Conservation (phyloP, 331 rosid genomes). For the Malus hybrid region DNA sequence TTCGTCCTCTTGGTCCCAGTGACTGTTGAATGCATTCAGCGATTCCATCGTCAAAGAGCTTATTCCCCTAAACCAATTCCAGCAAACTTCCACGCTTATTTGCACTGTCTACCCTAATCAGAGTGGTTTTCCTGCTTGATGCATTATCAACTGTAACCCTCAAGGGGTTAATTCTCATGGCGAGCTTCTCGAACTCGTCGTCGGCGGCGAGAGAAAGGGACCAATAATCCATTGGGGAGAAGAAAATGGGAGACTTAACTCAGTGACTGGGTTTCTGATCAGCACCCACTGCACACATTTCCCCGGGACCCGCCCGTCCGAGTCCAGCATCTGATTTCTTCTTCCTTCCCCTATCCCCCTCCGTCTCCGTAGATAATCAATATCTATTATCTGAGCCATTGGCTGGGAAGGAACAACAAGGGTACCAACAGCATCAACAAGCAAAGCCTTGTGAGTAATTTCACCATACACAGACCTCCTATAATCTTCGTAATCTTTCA, state of each 20-base stretch:
- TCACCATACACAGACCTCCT: constrained; percentile 79
- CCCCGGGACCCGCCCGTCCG: too few relatives aligned
- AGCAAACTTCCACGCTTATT: constrained; percentile 86
- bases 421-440: constrained; percentile 96
- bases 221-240: constrained; percentile 63
- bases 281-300: too few relatives aligned
- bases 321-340: too few relatives aligned
- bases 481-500: constrained; percentile 79
- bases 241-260: background rate
- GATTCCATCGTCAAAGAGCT: constrained; percentile 56
- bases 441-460: constrained; percentile 81
- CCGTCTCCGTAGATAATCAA: too few relatives aligned
- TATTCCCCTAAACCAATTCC: constrained; percentile 88
- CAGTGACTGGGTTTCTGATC: background rate
- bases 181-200: constrained; percentile 81
- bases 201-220: constrained; percentile 40
- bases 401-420: constrained; percentile 96
- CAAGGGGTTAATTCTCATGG: constrained; percentile 83
- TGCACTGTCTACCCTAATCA: constrained; percentile 93
- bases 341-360: too few relatives aligned
- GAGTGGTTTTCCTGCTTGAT: constrained; percentile 56
- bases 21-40: constrained; percentile 97
- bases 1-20: constrained; percentile 63
- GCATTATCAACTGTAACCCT: constrained; percentile 88
- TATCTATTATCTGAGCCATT: constrained; percentile 53